Evolutionary conservation across 1,139 yeast genomes (phyloP).

Genomic region (Pichia sp.): DNA sequence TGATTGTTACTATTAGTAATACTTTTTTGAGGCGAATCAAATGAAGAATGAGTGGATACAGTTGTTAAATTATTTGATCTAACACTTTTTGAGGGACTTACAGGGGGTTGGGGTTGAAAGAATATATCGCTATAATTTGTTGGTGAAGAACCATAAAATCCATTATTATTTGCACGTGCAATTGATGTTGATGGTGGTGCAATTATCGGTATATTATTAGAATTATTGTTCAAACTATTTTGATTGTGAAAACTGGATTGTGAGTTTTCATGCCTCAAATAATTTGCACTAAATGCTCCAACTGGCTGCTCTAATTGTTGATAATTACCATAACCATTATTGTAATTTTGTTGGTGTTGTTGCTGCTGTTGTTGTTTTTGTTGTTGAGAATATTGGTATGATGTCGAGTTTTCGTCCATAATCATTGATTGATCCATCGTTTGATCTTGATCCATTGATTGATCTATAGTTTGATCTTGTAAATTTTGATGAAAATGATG

Average conservation of each 20-base stretch:
- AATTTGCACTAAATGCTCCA: slow-evolving; percentile 14
- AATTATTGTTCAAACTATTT: slow-evolving; percentile 2
- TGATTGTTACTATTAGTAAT: slow-evolving; percentile 15
- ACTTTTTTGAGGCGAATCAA: slow-evolving; percentile 23
- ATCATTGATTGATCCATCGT: slow-evolving; percentile 6
- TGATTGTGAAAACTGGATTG: slow-evolving; percentile 13
- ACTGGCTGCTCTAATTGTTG: slow-evolving; percentile 11
- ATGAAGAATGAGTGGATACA: slow-evolving; percentile 22
- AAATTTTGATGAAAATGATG: not conserved
- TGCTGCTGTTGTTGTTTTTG: slow-evolving; percentile 13
- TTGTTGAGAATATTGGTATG: slow-evolving; percentile 1
- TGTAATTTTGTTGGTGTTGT: slow-evolving; percentile 12
- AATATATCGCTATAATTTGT: slow-evolving; percentile 15
- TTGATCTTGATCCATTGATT: not conserved
- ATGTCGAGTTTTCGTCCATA: not conserved
- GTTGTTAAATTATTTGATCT: slow-evolving; percentile 26
- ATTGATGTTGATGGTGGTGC: slow-evolving; percentile 1
- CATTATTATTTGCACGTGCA: not conserved
- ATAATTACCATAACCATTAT: slow-evolving; percentile 5
- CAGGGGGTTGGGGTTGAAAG: slow-evolving; percentile 25
- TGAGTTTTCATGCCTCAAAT: slow-evolving; percentile 19
- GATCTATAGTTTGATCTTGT: not conserved
- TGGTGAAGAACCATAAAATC: slow-evolving; percentile 24
- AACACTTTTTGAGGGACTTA: slow-evolving; percentile 29
- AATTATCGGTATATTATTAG: not conserved